Conservation (phyloP, 352 stramenopile species). For the Phytophthora ramorum region DNA sequence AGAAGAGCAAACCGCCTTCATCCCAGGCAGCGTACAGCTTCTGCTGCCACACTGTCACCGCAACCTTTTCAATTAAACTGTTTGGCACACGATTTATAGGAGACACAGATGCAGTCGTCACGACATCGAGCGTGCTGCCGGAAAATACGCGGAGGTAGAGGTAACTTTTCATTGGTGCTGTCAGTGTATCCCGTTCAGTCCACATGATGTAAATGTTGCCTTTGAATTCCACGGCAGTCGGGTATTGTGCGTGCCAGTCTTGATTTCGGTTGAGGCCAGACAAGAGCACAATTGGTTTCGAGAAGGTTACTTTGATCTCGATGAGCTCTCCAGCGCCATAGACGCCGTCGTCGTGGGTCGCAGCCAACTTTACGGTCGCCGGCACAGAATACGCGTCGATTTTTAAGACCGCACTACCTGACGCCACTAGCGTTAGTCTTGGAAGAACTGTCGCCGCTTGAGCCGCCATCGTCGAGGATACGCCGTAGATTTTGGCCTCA, state of each 20-base stretch:
- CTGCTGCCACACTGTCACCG: conserved; percentile 50
- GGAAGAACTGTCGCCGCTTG: conserved; percentile 43
- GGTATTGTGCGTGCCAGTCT: conserved; percentile 54
- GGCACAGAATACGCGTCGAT: conserved; percentile 68
- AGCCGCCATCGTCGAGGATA: conserved; percentile 53
- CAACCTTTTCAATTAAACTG: conserved; percentile 62
- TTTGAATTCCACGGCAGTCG: conserved; percentile 45
- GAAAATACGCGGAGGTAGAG: conserved; percentile 69
- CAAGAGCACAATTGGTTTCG: conserved; percentile 64
- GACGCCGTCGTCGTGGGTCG: conserved; percentile 47
- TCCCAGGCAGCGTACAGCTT: conserved; percentile 75
- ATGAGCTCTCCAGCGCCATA: conserved; percentile 75
- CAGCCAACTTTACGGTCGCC: conserved; percentile 68
- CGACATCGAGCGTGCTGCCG: conserved; percentile 39
- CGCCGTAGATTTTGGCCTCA: conserved; percentile 46
- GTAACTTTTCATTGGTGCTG: conserved; percentile 44
- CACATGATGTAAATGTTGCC: conserved; percentile 68
- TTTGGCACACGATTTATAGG: conserved; percentile 56
- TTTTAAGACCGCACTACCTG: conserved; percentile 32
- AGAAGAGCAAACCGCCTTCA: conserved; percentile 66
- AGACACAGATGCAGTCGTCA: conserved; percentile 28
- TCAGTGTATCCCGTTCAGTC: conserved; percentile 61
- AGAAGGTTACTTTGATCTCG: conserved; percentile 72
- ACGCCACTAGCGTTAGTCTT: conserved; percentile 28
- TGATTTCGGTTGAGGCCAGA: conserved; percentile 72